phyloP scores from a whole-genome alignment of 2,329 filamentous ascomycete genomes.

The Xylaria sp. region DNA sequence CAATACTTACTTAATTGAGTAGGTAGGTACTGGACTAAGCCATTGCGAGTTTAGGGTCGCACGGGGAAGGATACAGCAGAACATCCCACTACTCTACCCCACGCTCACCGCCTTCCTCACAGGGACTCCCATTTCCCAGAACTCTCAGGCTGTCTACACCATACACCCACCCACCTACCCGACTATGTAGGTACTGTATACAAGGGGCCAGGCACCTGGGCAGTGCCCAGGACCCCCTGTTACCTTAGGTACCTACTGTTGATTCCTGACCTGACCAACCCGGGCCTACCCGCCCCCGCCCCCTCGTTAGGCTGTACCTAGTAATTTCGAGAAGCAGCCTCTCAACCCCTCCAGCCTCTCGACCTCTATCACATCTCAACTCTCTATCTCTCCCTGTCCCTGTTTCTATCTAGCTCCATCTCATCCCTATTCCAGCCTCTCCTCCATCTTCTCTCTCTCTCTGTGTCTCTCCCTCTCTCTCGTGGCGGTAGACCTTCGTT shows the following conservation, averaged over 20 bases:
- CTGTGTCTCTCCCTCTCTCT: neutral
- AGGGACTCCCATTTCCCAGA: neutral
- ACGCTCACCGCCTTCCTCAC: slow-evolving; percentile 32
- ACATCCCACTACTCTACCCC: slow-evolving; percentile 8
- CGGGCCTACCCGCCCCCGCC: neutral
- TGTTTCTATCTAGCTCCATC: too few relatives aligned
- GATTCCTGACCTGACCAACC: too few relatives aligned
- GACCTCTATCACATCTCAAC: neutral
- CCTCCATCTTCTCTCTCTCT: neutral
- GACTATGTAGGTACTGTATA: neutral
- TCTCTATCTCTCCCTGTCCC: neutral
- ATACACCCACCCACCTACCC: neutral
- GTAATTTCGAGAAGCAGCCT: neutral
- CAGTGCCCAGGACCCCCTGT: too few relatives aligned
- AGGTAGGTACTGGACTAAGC: too few relatives aligned
- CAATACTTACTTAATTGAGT: too few relatives aligned
- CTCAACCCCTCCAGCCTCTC: neutral
- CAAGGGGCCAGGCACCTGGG: too few relatives aligned
- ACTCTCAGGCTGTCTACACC: neutral
- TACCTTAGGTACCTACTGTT: too few relatives aligned
- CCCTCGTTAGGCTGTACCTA: neutral
- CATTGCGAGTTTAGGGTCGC: neutral
- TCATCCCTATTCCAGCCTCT: too few relatives aligned
- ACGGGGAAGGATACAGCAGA: neutral
- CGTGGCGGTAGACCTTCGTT: neutral